Percentiles rank a stretch among this genome's conserved stretches.
These are phyloP conservation scores for Thalassiosira gravida DNA, from an alignment of 352 stramenopile genomes.

Conservation along the genomic window DNA sequence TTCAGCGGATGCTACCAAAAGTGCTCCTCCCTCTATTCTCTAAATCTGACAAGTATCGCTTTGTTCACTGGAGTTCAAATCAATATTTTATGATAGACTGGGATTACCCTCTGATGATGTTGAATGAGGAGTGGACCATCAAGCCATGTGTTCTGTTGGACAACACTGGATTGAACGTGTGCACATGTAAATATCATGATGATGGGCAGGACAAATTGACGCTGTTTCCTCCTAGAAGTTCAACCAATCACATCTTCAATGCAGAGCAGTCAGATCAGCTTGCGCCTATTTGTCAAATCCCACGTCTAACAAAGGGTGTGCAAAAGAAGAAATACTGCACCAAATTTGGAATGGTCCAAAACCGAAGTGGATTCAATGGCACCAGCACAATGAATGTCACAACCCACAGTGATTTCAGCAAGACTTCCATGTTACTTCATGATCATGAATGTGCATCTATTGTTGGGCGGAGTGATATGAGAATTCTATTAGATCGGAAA, in stretches of 20 bases:
- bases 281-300: conserved; percentile 1
- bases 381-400: conserved; percentile 12
- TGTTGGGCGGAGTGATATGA: conserved; percentile 8
- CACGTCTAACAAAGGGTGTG: conserved; percentile 2
- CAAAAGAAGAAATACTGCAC: background rate
- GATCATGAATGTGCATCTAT: conserved; percentile 12
- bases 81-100: conserved; percentile 1
- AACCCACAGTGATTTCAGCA: background rate
- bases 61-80: conserved; percentile 5
- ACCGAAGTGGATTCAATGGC: background rate
- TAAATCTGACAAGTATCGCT: background rate
- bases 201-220: background rate
- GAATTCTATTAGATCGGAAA: conserved; percentile 3
- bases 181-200: background rate
- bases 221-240: background rate
- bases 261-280: conserved; percentile 18
- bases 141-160: background rate
- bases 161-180: background rate
- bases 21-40: conserved; percentile 1
- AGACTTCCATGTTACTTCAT: background rate
- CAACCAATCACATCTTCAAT: background rate
- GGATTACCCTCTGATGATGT: background rate
- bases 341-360: conserved; percentile 23
- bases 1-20: conserved; percentile 15
- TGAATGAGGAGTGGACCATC: background rate